These are phyloP conservation scores for Xylaria sp. DNA, from an alignment of 2,329 filamentous ascomycete species.

Conservation along the genomic window DNA sequence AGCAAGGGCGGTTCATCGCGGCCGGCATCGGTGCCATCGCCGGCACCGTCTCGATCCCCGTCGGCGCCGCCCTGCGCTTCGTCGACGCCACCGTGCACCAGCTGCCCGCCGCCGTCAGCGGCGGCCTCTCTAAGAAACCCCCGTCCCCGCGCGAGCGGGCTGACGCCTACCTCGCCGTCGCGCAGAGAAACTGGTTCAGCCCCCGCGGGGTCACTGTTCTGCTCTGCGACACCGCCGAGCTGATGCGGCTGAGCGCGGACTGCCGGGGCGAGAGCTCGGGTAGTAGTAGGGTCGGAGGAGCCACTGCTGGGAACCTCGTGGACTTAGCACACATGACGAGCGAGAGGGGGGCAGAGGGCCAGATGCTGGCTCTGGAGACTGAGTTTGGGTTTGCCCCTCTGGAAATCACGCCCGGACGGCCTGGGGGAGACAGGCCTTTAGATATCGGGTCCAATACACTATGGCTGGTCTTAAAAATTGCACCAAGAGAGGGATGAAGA, in stretches of 20 bases:
- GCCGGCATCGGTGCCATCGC: slow-evolving; percentile 52
- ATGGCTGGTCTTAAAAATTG: slow-evolving; percentile 36
- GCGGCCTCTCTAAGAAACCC: slow-evolving; percentile 53
- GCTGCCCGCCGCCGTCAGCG: slow-evolving; percentile 52
- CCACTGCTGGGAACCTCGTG: slow-evolving; percentile 15
- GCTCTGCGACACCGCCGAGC: slow-evolving; percentile 28
- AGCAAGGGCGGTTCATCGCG: slow-evolving; percentile 55
- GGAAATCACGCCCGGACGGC: slow-evolving; percentile 13
- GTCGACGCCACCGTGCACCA: slow-evolving; percentile 51
- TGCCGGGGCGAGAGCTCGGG: not conserved
- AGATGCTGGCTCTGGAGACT: slow-evolving; percentile 24
- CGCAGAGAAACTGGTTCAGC: slow-evolving; percentile 58
- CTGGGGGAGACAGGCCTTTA: slow-evolving; percentile 4
- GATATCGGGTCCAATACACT: slow-evolving; percentile 31
- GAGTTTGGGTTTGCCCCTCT: slow-evolving; percentile 30
- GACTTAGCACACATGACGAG: slow-evolving; percentile 11
- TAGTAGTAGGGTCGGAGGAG: not conserved
- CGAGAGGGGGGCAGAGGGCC: slow-evolving; percentile 16
- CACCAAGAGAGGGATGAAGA: not conserved
- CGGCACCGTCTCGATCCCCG: slow-evolving; percentile 54
- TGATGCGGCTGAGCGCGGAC: slow-evolving; percentile 12
- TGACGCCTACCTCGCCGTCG: slow-evolving; percentile 55
- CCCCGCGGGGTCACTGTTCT: slow-evolving; percentile 49
- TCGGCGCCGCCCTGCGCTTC: slow-evolving; percentile 53
- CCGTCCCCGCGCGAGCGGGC: slow-evolving; percentile 57